These are phyloP conservation scores for Halenospora varia DNA, from an alignment of 495 filamentous ascomycete genomes.

Conservation along the genomic window DNA sequence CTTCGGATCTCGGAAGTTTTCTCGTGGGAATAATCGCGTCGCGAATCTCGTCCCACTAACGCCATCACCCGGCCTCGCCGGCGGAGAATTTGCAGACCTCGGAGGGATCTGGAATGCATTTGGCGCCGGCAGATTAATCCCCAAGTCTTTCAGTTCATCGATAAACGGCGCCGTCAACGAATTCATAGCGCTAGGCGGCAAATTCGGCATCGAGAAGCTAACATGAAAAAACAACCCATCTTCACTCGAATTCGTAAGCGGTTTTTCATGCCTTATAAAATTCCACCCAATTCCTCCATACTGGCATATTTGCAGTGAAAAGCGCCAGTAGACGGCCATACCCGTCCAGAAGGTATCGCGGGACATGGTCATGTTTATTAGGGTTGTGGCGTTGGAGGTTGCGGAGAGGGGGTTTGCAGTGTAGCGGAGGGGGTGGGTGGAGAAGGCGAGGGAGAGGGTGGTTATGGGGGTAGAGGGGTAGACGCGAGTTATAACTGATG, in stretches of 20 bases:
- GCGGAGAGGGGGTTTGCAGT: neutral
- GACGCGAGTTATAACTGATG: slow-evolving; percentile 11
- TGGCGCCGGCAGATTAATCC: slow-evolving; percentile 26
- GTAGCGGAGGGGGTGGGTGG: neutral
- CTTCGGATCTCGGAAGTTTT: neutral
- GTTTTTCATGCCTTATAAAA: slow-evolving; percentile 17
- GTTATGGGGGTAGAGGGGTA: slow-evolving; percentile 2
- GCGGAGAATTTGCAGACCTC: neutral
- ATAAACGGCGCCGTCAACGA: slow-evolving; percentile 33
- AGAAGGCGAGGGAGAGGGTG: slow-evolving; percentile 14
- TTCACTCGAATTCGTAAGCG: too few species aligned
- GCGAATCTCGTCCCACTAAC: neutral
- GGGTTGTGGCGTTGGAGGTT: neutral
- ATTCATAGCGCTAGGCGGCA: neutral
- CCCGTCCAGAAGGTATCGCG: slow-evolving; percentile 1
- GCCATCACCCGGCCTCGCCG: neutral
- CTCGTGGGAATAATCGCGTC: neutral
- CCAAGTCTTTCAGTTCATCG: slow-evolving; percentile 25
- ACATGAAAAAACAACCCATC: neutral
- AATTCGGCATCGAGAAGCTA: slow-evolving; percentile 12
- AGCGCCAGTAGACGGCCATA: slow-evolving; percentile 1
- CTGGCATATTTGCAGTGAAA: neutral
- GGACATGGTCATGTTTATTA: neutral
- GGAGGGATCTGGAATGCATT: too few species aligned
- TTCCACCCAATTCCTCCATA: neutral